Conservation (phyloP, 331 rosid species). For the Ulmus americana region DNA sequence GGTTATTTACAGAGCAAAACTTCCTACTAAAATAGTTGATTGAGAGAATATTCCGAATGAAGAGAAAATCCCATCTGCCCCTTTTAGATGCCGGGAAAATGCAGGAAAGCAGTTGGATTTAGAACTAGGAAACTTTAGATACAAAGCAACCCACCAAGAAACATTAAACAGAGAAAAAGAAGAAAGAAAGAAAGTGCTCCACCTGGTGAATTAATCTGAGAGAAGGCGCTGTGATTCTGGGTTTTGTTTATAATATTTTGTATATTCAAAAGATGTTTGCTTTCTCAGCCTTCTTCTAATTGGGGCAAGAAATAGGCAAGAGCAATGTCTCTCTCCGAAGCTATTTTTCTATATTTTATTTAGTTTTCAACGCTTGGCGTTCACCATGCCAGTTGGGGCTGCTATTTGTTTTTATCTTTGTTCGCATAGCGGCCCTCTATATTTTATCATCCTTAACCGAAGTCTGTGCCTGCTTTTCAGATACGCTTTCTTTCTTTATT, state of each 20-base stretch:
- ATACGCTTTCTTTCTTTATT: not conserved
- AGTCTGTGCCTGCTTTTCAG: not conserved
- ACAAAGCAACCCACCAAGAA: not conserved
- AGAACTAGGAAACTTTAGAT: not conserved
- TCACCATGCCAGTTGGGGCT: not conserved
- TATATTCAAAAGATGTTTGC: not conserved
- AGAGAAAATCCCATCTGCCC: not conserved
- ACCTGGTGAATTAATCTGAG: not conserved
- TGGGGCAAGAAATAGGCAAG: not conserved
- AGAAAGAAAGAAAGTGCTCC: not conserved
- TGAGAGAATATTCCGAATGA: not conserved
- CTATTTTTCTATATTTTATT: not conserved
- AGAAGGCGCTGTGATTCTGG: not conserved
- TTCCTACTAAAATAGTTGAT: not conserved
- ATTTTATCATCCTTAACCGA: not conserved
- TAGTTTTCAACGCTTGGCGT: slow-evolving; percentile 1
- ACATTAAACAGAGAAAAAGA: not conserved
- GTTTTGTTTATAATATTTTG: not conserved
- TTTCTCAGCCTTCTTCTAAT: slow-evolving; percentile 18
- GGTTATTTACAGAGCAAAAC: not conserved
- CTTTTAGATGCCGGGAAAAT: not conserved
- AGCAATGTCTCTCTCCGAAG: not conserved
- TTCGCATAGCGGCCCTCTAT: not conserved
- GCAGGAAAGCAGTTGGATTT: not conserved
- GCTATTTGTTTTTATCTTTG: not conserved